Conservation (phyloP, 306 rosid species). For the Macrotyloma uniflorum region DNA sequence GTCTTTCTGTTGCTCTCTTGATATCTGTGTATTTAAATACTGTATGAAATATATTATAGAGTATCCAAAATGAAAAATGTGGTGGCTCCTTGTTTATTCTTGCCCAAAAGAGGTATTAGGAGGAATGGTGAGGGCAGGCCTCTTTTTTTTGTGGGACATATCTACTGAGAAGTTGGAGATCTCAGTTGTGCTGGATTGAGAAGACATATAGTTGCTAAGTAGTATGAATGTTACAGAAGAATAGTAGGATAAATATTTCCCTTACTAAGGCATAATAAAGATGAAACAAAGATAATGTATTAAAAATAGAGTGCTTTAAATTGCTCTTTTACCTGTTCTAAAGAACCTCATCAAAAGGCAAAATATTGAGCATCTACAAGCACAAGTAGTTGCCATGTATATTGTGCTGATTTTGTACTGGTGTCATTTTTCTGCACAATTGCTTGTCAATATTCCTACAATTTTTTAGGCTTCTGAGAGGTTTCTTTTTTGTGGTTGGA, state of each 20-base stretch:
- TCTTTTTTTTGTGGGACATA: not conserved
- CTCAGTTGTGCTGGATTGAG: not conserved
- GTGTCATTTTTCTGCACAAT: slow-evolving; percentile 6
- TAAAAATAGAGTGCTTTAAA: not conserved
- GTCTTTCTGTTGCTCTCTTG: not conserved
- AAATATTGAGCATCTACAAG: not conserved
- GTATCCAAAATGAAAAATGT: not conserved
- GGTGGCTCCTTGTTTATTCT: not conserved
- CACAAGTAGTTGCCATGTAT: not conserved
- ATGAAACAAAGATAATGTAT: not conserved
- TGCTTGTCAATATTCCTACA: not conserved
- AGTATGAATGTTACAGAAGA: not conserved
- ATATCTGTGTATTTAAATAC: not conserved
- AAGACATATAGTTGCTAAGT: not conserved
- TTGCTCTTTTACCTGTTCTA: not conserved
- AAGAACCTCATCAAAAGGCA: not conserved
- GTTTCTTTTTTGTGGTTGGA: slow-evolving; percentile 40
- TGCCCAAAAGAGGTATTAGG: not conserved
- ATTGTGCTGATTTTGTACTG: slow-evolving; percentile 11
- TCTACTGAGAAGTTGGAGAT: not conserved
- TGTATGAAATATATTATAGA: not conserved
- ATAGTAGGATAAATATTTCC: not conserved
- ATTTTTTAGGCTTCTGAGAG: not conserved
- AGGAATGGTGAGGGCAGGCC: not conserved
- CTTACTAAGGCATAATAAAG: not conserved